A percentile compares a stretch with the other conserved stretches of the same genome.
phyloP scores from a whole-genome alignment of 768 basidiomycete genomes.

The Termitomyces sp. region DNA sequence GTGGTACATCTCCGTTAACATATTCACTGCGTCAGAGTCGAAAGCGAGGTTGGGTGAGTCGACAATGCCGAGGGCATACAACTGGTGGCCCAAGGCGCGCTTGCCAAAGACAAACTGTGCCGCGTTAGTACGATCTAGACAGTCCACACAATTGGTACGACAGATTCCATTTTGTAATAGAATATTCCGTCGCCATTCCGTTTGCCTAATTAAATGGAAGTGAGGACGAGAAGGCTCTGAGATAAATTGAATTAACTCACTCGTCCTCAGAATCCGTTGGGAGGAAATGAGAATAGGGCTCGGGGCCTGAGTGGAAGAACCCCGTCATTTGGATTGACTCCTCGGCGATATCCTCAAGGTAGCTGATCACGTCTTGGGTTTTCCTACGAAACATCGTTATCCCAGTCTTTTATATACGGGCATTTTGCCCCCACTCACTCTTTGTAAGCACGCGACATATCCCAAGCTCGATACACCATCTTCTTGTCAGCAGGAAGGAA shows the following conservation, averaged over 20 bases:
- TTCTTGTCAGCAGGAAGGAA: constrained; percentile 82
- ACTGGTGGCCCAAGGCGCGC: constrained; percentile 88
- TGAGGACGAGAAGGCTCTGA: not conserved
- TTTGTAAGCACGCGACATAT: constrained; percentile 93
- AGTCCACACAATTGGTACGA: constrained; percentile 95
- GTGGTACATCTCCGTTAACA: constrained; percentile 98
- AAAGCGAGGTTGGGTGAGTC: constrained; percentile 81
- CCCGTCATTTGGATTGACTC: constrained; percentile 87
- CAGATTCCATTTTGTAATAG: constrained; percentile 88
- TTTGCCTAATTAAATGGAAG: constrained; percentile 13
- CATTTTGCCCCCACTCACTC: constrained; percentile 44
- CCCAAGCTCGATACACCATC: constrained; percentile 93
- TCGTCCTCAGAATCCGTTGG: constrained; percentile 39
- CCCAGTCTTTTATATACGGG: not conserved
- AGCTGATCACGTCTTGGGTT: constrained; percentile 92
- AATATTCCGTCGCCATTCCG: constrained; percentile 59
- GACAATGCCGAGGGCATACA: constrained; percentile 90
- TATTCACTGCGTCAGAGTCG: constrained; percentile 92
- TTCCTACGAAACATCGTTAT: constrained; percentile 45
- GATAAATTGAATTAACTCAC: constrained; percentile 18
- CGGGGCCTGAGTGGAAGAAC: constrained; percentile 93
- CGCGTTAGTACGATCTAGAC: constrained; percentile 92
- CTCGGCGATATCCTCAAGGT: constrained; percentile 91
- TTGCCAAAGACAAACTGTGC: constrained; percentile 97
- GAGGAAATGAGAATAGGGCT: constrained; percentile 70